phyloP scores from a whole-genome alignment of 768 basidiomycete species.

The Termitomyces titanicus region DNA sequence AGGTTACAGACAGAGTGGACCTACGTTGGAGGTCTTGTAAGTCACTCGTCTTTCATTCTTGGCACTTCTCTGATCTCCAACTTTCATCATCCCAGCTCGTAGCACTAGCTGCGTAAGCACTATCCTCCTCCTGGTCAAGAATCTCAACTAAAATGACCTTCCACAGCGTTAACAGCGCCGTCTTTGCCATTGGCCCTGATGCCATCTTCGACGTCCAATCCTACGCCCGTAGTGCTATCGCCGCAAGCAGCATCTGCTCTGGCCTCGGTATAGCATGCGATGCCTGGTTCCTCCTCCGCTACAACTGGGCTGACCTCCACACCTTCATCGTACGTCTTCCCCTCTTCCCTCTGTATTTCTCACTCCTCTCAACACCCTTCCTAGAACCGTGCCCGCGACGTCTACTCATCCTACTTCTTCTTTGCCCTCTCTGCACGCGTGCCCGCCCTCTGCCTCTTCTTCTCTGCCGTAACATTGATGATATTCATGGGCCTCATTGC shows the following conservation, averaged over 20 bases:
- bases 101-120: constrained; percentile 52
- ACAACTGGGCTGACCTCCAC: constrained; percentile 46
- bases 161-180: constrained; percentile 45
- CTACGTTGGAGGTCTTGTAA: constrained; percentile 57
- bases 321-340: constrained; percentile 47
- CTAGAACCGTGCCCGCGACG: constrained; percentile 47
- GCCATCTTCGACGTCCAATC: constrained; percentile 47
- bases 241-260: constrained; percentile 54
- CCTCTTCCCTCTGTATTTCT: background rate
- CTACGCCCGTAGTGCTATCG: constrained; percentile 48
- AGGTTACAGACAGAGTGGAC: constrained; percentile 62
- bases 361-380: background rate
- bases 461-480: constrained; percentile 55
- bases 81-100: constrained; percentile 38
- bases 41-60: constrained; percentile 15
- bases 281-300: constrained; percentile 64
- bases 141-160: background rate
- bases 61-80: background rate
- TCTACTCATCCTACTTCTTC: constrained; percentile 62
- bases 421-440: constrained; percentile 65
- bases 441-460: constrained; percentile 58
- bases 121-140: background rate
- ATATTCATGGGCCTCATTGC: constrained; percentile 58
- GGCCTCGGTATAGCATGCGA: constrained; percentile 63
- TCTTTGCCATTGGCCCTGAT: constrained; percentile 59